Evolutionary conservation across 495 filamentous ascomycete species (phyloP), one percentile per base, ranked within the genome.

Genomic region (Cercophora scortea): DNA sequence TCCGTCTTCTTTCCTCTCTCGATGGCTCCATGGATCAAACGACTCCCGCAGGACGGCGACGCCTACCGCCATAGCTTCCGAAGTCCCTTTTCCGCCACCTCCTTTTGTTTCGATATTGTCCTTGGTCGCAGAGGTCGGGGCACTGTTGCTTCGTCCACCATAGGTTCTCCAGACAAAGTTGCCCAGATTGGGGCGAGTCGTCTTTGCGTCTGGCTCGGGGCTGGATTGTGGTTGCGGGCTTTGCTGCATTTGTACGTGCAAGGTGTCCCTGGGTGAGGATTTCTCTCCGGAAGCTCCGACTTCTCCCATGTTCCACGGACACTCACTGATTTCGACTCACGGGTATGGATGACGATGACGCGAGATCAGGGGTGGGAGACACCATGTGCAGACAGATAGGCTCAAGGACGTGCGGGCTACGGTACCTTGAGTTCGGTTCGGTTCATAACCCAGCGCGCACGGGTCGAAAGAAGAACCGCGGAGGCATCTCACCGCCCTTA

Each of bases 311-410:
- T 33, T 34, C 46, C 43, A 44, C 57, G 58, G 36, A 7, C 42
- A 18, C 51, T 63, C 42, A 50, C 41, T 42, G 45, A 54, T 52
- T 49, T 51, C 25, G 36, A 38, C 8, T 45, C n/a, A n/a, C n/a
- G n/a, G n/a, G n/a, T 47, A 51, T 47, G 11, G 38, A 68, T 68
- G 65, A 64, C 65, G 65, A 68, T 68, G 65, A 64, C 65, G 65
- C 61, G 59, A 68, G 59, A 51, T 61, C 63, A 59, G 50, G 65
- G 65, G 53, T 42, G 11, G 9, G 47, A 16, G 51, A 55, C 61
- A 63, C 65, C 61, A 66, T 68, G 25, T 5, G 25, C 25, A 25
- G 5, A 25, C 25, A 25, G 25, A 25, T 25, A 25, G 25, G 25
- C 5, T 25, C 25, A 25, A 25, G 25, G 25, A 25, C 25, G 25